Conservation (phyloP, 805 yeast species). For the Pichia scutulata region DNA sequence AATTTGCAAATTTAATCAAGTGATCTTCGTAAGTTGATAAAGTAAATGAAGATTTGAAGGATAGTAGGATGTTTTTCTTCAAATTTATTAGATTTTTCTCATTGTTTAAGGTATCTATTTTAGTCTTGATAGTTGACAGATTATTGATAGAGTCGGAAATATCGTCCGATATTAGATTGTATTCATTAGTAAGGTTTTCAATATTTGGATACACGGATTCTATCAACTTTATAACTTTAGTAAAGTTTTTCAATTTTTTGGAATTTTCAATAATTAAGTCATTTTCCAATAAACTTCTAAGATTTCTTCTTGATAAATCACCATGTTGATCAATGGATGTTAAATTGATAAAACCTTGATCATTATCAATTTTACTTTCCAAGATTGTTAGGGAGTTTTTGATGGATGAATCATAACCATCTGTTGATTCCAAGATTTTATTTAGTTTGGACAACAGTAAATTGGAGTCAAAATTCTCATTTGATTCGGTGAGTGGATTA, state of each 20-base stretch:
- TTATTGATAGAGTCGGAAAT: conserved; percentile 24
- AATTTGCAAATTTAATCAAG: conserved; percentile 21
- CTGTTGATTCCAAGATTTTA: conserved; percentile 10
- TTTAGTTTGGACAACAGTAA: conserved; percentile 7
- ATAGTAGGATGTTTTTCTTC: conserved; percentile 44
- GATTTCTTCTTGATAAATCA: conserved; percentile 49
- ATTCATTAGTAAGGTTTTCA: conserved; percentile 20
- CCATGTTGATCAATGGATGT: conserved; percentile 33
- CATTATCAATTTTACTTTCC: conserved; percentile 18
- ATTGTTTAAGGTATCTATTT: conserved; percentile 20
- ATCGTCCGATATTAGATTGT: conserved; percentile 16
- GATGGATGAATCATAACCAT: conserved; percentile 33
- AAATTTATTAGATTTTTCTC: conserved; percentile 32
- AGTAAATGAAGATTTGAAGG: conserved; percentile 56
- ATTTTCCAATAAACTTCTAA: conserved; percentile 52
- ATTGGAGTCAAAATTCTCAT: conserved; percentile 4
- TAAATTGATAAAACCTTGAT: conserved; percentile 22
- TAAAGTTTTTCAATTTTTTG: conserved; percentile 37
- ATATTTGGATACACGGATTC: conserved; percentile 25
- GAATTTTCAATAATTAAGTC: conserved; percentile 53
- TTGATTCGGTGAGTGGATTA: background rate
- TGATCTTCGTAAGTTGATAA: conserved; percentile 67
- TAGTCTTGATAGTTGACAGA: conserved; percentile 13
- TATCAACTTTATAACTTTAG: conserved; percentile 37
- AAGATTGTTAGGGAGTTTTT: conserved; percentile 24